Base-by-base conservation (phyloP, 768 basidiomycete species). In the Hypsizygus marmoreus region DNA sequence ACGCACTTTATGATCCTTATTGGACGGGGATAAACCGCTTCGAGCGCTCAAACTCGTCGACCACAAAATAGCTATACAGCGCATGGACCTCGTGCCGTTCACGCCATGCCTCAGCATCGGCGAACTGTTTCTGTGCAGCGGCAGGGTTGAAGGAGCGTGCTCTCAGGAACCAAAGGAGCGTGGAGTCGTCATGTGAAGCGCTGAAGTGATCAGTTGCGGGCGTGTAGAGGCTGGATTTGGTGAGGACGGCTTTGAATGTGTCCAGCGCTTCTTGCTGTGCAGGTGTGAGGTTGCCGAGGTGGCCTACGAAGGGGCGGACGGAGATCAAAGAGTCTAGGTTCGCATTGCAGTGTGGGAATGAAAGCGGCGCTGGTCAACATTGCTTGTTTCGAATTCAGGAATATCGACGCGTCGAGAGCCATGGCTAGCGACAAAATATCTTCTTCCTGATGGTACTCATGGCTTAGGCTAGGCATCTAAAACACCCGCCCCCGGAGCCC, bases 81-180 rank as follows among this genome's bases (percentile, higher is more conserved):
- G 72, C 70, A 23, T 79, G 74, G 2, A 92, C 80, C 24, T 79
- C 62, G 56, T 85, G 70, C 56, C 78, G 66, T 55, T 71, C 71
- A 49, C 88, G 69, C 91, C 91, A 94, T 4, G 72, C 69, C 56
- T 86, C 81, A 0, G 85, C 69, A 12, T 77, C 75, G 2, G 80
- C 63, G 58, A 91, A 91, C 59, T 92, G 88, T 49, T 80, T 78
- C 63, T 80, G 71, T 0, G 90, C 89, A 47, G 79, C 77, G 14
- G 64, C 54, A 11, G 75, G 67, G 48, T 88, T 77, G 60, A 82
- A 92, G 45, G 73, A 72, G 47, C 91, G 74, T 4, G 91, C 91
- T n/a, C 89, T 79, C 2, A 93, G 77, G 60, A 91, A 93, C 9
- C 91, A 89, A 86, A 87, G 59, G 14, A 92, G 63, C 2, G 85